A percentile compares a stretch with the other conserved stretches of the same genome.
Evolutionary conservation across 177 flowering plant genomes (phyloP).

Genomic region (Vitis hybrid): DNA sequence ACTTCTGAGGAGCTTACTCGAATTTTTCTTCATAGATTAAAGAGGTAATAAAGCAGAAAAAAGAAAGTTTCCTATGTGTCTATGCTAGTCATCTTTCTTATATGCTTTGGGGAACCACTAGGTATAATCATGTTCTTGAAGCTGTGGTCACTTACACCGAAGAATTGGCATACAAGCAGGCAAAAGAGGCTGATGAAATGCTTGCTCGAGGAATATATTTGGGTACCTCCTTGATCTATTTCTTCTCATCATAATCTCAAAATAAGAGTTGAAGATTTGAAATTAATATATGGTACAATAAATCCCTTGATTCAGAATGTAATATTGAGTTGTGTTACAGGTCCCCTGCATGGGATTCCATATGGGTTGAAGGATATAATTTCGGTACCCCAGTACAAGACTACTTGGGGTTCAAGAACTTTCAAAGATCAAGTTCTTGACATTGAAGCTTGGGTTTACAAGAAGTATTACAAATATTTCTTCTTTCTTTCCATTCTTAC

Average conservation of each 20-base stretch:
- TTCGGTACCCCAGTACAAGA: constrained; percentile 74
- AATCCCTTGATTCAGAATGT: background rate
- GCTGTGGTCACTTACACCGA: constrained; percentile 77
- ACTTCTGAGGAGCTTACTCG: constrained; percentile 68
- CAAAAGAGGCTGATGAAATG: constrained; percentile 75
- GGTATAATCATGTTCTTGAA: constrained; percentile 71
- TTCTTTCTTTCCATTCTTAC: background rate
- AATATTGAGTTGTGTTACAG: constrained; percentile 26
- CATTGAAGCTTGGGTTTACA: constrained; percentile 91
- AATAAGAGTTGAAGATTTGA: background rate
- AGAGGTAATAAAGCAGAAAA: constrained; percentile 39
- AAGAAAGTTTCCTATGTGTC: background rate
- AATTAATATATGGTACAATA: background rate
- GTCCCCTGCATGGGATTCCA: constrained; percentile 97
- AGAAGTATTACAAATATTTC: constrained; percentile 41
- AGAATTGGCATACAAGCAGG: constrained; percentile 80
- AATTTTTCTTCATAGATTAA: constrained; percentile 70
- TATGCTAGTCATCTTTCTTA: background rate
- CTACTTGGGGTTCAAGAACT: constrained; percentile 90
- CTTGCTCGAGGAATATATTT: constrained; percentile 68
- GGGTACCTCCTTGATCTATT: constrained; percentile 39
- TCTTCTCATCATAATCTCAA: background rate
- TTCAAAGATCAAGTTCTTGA: constrained; percentile 80
- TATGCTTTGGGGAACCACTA: constrained; percentile 14
- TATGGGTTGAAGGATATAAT: constrained; percentile 96